Evolutionary conservation across 345 rosid genomes (phyloP).

Genomic region (Populus euphratica): DNA sequence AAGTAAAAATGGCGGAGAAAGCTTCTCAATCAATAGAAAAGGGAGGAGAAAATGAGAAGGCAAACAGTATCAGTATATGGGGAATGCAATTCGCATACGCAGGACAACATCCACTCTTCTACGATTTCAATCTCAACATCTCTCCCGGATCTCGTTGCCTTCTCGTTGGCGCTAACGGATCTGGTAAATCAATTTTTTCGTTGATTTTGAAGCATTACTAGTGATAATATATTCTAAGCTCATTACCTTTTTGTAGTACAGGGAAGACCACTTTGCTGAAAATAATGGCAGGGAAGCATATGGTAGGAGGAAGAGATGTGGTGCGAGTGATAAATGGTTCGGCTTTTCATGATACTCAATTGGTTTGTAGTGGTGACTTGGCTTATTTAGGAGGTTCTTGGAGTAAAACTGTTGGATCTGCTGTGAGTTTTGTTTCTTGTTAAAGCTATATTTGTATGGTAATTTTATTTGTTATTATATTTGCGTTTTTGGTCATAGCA

Average conservation of each 20-base stretch:
- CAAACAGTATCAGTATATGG: constrained; percentile 44
- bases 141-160: constrained; percentile 84
- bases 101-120: constrained; percentile 56
- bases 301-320: constrained; percentile 87
- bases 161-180: constrained; percentile 91
- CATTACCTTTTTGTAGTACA: constrained; percentile 11
- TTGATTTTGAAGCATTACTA: not conserved
- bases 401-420: constrained; percentile 88
- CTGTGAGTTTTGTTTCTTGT: constrained; percentile 45
- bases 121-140: constrained; percentile 58
- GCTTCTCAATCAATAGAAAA: constrained; percentile 19
- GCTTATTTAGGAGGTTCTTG: constrained; percentile 92
- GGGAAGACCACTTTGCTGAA: constrained; percentile 87
- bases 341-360: constrained; percentile 83
- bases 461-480: too few relatives aligned
- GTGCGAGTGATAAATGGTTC: constrained; percentile 74
- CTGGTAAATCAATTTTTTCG: constrained; percentile 43
- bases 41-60: constrained; percentile 28
- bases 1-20: constrained; percentile 5
- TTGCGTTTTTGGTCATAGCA: too few relatives aligned
- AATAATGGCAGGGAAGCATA: constrained; percentile 87
- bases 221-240: not conserved
- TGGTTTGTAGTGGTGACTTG: constrained; percentile 82
- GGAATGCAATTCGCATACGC: constrained; percentile 85
- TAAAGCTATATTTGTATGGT: not conserved